Base-by-base conservation (phyloP, 345 rosid genomes). In the Acer saccharum region DNA sequence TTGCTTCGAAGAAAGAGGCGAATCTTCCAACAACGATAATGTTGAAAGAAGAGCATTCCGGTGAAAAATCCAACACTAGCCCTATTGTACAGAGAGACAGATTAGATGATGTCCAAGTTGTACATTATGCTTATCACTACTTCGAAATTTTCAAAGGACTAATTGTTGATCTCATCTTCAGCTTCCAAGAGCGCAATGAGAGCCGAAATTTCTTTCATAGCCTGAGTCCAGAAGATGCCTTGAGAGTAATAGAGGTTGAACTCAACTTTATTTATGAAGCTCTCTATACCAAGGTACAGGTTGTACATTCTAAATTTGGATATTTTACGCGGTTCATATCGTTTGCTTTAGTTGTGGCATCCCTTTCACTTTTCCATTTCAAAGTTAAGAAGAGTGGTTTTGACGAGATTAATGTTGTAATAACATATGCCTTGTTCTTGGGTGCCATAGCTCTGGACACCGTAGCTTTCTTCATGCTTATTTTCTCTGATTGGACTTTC, bases 11-110 rank as follows among this genome's bases (percentile, higher is more conserved):
- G 29, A 27, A 27, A 27, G 29, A 27, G 29, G 29, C 61, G 18
- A 46, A 50, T 10, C 41, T 25, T 4, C 91, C 89, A 0, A 79
- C 90, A 0, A 68, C 74, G 21, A 84, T 89, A 44, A 63, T 82
- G 1, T 27, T 27, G 29, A 27, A 2, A 27, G 29, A 2, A 27
- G 29, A 27, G 29, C 29, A 27, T 27, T 27, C 29, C 25, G 25
- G 25, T 25, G 25, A 25, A 25, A 25, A 25, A 25, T 25, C 25
- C 25, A 25, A 25, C 25, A 25, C 25, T 25, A 1, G 25, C 25
- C 25, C 25, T 25, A 25, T 25, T 25, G 25, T 25, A 25, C 25
- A 25, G 25, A 25, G 25, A 25, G 25, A 25, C 25, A 25, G 25
- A 25, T 25, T 25, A 25, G 25, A 25, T 25, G 29, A 67, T 12